Conservation (phyloP, 2,329 filamentous ascomycete species). For the Aspergillus tanneri region DNA sequence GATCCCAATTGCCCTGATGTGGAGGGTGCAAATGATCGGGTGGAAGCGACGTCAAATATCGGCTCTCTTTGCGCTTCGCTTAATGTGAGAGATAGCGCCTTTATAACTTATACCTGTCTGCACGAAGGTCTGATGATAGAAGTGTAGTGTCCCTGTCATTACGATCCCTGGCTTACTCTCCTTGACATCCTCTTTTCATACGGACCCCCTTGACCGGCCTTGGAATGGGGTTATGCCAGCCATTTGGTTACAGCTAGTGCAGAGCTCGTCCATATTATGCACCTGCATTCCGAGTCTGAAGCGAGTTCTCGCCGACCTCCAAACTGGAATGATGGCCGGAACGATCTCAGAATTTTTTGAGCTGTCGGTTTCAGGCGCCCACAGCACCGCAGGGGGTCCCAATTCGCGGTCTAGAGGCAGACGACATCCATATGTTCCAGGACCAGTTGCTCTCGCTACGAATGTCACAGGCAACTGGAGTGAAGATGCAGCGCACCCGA, state of each 20-base stretch:
- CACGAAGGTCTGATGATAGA: background rate
- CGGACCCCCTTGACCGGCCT: background rate
- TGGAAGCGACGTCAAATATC: conserved; percentile 1
- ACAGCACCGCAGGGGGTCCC: background rate
- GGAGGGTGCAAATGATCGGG: background rate
- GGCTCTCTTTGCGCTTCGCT: conserved; percentile 1
- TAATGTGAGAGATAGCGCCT: background rate
- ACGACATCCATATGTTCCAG: background rate
- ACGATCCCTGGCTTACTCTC: background rate
- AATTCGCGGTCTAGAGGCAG: background rate
- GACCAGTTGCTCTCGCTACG: no score
- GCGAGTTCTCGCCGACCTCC: conserved; percentile 2
- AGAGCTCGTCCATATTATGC: background rate
- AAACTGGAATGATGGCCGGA: conserved; percentile 10
- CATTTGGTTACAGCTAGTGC: conserved; percentile 1
- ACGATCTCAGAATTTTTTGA: conserved; percentile 1
- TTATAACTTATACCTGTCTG: no score
- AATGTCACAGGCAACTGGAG: no score
- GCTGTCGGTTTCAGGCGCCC: background rate
- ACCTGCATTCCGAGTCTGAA: conserved; percentile 3
- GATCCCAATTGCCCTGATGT: background rate
- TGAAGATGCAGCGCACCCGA: no score
- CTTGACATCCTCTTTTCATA: background rate
- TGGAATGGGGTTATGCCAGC: conserved; percentile 2
- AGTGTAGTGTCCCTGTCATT: background rate